Percentiles rank a stretch among this genome's conserved stretches.
Evolutionary conservation across 1,284 basidiomycete genomes (phyloP).

Genomic region (Marasmius sp.): DNA sequence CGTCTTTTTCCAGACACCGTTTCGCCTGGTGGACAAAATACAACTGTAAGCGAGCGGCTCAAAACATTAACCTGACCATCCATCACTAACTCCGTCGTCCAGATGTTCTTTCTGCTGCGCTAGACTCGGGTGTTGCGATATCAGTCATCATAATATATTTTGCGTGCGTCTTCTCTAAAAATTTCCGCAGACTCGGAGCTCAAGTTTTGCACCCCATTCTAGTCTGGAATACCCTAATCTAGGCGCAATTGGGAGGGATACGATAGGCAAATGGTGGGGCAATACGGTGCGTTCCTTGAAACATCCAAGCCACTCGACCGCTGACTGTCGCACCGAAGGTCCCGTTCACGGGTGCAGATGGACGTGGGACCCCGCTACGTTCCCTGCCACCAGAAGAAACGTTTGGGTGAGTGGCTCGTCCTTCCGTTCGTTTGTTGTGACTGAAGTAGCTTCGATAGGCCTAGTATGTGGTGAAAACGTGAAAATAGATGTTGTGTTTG

Average conservation of each 20-base stretch:
- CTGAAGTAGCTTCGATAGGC: not conserved
- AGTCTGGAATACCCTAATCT: conserved; percentile 48
- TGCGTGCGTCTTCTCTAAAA: conserved; percentile 33
- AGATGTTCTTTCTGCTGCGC: conserved; percentile 53
- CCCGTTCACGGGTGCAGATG: conserved; percentile 28
- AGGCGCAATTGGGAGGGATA: conserved; percentile 39
- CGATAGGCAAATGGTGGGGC: conserved; percentile 51
- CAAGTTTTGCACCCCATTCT: not conserved
- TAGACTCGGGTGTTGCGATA: conserved; percentile 50
- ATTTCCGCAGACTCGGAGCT: not conserved
- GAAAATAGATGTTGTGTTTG: too few species aligned
- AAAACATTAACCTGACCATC: not conserved
- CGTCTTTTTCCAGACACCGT: conserved; percentile 38
- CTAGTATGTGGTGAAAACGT: not conserved
- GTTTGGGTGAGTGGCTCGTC: conserved; percentile 27
- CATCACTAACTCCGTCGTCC: not conserved
- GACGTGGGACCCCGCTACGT: conserved; percentile 24
- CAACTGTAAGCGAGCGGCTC: conserved; percentile 42
- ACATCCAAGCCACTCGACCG: conserved; percentile 6
- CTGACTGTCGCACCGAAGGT: not conserved
- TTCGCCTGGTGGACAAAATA: conserved; percentile 77
- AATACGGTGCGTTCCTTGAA: conserved; percentile 38
- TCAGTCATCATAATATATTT: conserved; percentile 49
- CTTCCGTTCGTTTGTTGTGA: not conserved
- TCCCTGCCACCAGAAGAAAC: conserved; percentile 21